Base-by-base conservation (phyloP, 257 asterid genomes). In the Solanum chilense region DNA sequence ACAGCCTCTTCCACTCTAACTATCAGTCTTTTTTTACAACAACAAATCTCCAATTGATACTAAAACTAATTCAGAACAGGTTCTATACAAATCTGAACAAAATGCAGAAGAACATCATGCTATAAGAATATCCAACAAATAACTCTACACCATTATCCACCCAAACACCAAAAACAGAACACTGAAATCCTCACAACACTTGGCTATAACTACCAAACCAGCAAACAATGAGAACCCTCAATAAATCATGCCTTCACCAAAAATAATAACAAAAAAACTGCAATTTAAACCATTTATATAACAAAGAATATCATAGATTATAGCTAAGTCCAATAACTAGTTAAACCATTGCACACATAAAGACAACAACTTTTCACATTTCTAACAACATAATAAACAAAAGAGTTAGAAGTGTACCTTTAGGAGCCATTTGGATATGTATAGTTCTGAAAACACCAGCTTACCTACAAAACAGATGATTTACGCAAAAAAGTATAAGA, bases 401-500 rank as follows among this genome's bases (percentile, higher is more conserved):
- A 69, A 5, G 31, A 21, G 7, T 39, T 8, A n/a, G 12, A 82
- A 82, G 25, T 78, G 25, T 87, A 94, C 97, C 95, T 93, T 94
- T 94, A 80, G 95, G 94, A 87, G 95, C 91, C 95, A 94, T 94
- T 90, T 75, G 68, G 10, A 9, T 47, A 47, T 18, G 8, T 80
- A 10, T 41, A 80, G 18, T 29, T 73, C 18, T 47, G 41, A 47
- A 47, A 7, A 5, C 9, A 80, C 69, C 85, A 18, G 16, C 56
- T 89, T 73, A 78, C 93, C 92, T 88, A 90, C 89, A 74, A 27
- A 90, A 90, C 62, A 45, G 6, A 44, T 69, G 86, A 25, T 16
- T 75, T 23, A 83, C 12, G 18, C 25, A 16, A 56, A 44, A 44
- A 21, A 66, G 3, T 29, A 52, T 80, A 47, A 47, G 18, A 47